A percentile compares a stretch with the other conserved stretches of the same genome.
phyloP scores from a whole-genome alignment of 306 rosid genomes.

The Vigna mungo region DNA sequence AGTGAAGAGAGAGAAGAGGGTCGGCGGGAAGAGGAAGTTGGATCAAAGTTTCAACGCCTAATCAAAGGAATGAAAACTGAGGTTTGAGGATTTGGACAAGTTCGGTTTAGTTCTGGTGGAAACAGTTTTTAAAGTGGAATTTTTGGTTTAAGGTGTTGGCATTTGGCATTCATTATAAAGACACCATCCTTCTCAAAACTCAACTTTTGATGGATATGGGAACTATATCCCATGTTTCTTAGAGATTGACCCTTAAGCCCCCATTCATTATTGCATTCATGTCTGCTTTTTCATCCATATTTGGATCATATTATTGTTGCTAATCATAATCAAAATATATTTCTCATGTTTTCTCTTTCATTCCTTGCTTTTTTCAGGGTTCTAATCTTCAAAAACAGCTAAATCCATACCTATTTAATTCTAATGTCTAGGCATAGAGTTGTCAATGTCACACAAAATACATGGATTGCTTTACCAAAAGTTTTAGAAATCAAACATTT shows the following conservation, averaged over 20 bases:
- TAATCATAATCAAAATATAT: background rate
- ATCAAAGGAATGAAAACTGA: slow-evolving; percentile 16
- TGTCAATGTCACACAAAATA: background rate
- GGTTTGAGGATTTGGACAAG: slow-evolving; percentile 41
- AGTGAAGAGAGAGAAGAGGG: slow-evolving; percentile 30
- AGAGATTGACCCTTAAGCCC: slow-evolving; percentile 14
- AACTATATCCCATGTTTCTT: background rate
- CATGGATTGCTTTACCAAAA: background rate
- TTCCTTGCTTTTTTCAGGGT: background rate
- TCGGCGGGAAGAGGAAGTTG: slow-evolving; percentile 56
- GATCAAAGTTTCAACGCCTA: slow-evolving; percentile 42
- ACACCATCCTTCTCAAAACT: slow-evolving; percentile 14
- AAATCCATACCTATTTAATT: background rate
- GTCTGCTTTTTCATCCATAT: slow-evolving; percentile 15
- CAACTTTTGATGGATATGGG: background rate
- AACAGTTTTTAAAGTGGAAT: slow-evolving; percentile 39
- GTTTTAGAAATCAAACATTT: background rate
- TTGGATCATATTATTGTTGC: background rate
- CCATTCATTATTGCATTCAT: background rate
- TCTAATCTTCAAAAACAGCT: background rate
- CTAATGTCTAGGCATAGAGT: background rate
- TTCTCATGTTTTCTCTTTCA: background rate
- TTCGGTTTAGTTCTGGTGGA: background rate
- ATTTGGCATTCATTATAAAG: slow-evolving; percentile 4
- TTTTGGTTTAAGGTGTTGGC: background rate